Evolutionary conservation across 2,329 filamentous ascomycete genomes (phyloP), one percentile per base, ranked within the genome.

Genomic region (Xylariaceae sp.): DNA sequence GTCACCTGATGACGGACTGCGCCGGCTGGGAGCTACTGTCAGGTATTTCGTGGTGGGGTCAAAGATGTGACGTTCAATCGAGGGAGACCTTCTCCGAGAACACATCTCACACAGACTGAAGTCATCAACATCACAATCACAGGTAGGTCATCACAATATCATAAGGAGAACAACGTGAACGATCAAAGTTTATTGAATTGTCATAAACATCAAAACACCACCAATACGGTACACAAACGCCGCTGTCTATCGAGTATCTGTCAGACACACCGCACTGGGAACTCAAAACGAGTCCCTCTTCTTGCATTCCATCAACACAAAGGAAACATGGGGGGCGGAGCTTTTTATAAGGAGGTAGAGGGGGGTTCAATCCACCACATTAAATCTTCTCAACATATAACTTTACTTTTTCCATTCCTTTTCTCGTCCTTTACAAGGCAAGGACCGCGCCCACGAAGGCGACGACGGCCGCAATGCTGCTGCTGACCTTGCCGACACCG

Each of bases 401-500:
- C 37, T 47, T 39, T 44, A 53, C 23, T 61, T 18, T 18, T 18
- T 67, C 64, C 68, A 54, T 65, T 55, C 4, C 44, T 11, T 23
- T 4, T 53, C 42, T 2, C 1, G 2, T 18, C 17, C 17, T 13
- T 51, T 61, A 61, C 61, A 71, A 56, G 23, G 65, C 65, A 23
- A 66, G 55, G 5, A 68, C 58, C 44, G 62, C 67, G 48, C 63
- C 68, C 42, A 64, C 56, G 34, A 66, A 15, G 55, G 67, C 70
- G 7, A 71, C 13, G 15, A 59, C 61, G 23, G 65, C 66, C 49
- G 62, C 67, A 15, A 66, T 42, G 53, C 68, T 66, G 58, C 65
- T 65, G 51, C 63, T 63, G 15, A 70, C 51, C 64, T 69, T 70
- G 17, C 59, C 62, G 7, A 66, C 68, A 54, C 66, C 70, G 11